These are phyloP conservation scores for Eutrema yunnanense DNA, from an alignment of 345 rosid genomes.

Conservation along the genomic window DNA sequence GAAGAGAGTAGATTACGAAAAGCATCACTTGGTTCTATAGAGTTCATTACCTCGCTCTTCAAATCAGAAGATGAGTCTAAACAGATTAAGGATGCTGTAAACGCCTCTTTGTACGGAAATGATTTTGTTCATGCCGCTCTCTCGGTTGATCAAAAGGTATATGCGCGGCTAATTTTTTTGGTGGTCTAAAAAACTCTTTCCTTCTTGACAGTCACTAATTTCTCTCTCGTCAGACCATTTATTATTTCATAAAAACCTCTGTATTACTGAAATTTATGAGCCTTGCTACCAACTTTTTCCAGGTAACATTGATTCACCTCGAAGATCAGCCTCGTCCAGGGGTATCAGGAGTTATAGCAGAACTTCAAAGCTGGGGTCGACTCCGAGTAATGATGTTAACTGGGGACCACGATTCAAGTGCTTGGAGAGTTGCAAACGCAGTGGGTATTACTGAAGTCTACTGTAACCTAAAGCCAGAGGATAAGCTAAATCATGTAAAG, in stretches of 20 bases:
- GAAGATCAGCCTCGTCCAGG: conserved; percentile 94
- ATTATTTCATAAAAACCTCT: background rate
- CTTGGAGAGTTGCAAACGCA: conserved; percentile 87
- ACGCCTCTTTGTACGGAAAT: conserved; percentile 68
- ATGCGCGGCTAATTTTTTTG: background rate
- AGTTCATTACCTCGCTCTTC: conserved; percentile 75
- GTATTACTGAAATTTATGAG: conserved; percentile 13
- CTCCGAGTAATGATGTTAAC: conserved; percentile 86
- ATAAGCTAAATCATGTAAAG: conserved; percentile 77
- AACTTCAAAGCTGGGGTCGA: conserved; percentile 53
- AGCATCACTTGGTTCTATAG: conserved; percentile 95
- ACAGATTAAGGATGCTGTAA: conserved; percentile 76
- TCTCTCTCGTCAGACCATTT: conserved; percentile 6
- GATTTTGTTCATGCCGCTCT: conserved; percentile 95
- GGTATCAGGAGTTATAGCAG: conserved; percentile 63
- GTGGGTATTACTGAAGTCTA: conserved; percentile 79
- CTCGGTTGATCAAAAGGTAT: conserved; percentile 80
- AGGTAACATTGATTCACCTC: conserved; percentile 93
- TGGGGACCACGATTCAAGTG: conserved; percentile 93
- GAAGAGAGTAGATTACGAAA: conserved; percentile 45
- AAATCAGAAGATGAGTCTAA: conserved; percentile 69
- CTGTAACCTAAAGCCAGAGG: conserved; percentile 88
- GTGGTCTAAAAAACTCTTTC: conserved; percentile 1
- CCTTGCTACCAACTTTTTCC: conserved; percentile 12
- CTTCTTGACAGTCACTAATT: background rate